Evolutionary conservation across 2,329 filamentous ascomycete species (phyloP).

Genomic region (Pseudonectria buxi): DNA sequence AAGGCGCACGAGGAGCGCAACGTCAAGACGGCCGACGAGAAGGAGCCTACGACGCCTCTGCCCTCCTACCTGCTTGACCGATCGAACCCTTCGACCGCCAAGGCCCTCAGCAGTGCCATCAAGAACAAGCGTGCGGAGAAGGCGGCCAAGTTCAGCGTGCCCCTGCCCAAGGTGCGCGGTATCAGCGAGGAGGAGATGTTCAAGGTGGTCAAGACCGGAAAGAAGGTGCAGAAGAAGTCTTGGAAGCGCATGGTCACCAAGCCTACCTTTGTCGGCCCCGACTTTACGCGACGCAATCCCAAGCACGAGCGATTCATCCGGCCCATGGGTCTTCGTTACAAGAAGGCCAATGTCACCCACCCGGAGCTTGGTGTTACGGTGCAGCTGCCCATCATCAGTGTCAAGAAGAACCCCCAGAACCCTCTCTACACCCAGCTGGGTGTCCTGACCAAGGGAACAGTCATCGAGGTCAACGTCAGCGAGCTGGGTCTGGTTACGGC

Average conservation of each 20-base stretch:
- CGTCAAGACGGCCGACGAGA: slow-evolving; percentile 77
- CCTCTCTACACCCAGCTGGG: slow-evolving; percentile 89
- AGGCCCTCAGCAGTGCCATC: slow-evolving; percentile 76
- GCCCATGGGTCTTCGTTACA: slow-evolving; percentile 44
- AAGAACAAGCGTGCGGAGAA: slow-evolving; percentile 95
- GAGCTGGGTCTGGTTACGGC: slow-evolving; percentile 89
- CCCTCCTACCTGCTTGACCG: slow-evolving; percentile 93
- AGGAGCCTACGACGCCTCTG: slow-evolving; percentile 74
- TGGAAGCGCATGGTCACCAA: slow-evolving; percentile 65
- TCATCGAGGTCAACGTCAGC: slow-evolving; percentile 84
- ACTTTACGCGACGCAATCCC: slow-evolving; percentile 83
- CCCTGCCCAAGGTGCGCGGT: slow-evolving; percentile 83
- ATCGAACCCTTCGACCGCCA: slow-evolving; percentile 48
- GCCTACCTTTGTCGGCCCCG: slow-evolving; percentile 70
- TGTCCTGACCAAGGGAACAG: slow-evolving; percentile 74
- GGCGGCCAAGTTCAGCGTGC: slow-evolving; percentile 87
- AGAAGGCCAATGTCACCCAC: slow-evolving; percentile 54
- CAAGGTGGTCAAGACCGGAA: slow-evolving; percentile 90
- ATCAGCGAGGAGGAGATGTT: slow-evolving; percentile 98
- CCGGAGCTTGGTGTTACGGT: slow-evolving; percentile 81
- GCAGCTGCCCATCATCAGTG: slow-evolving; percentile 69
- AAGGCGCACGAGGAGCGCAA: slow-evolving; percentile 93
- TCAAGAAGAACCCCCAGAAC: slow-evolving; percentile 68
- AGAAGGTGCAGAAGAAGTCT: slow-evolving; percentile 83
- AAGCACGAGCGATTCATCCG: slow-evolving; percentile 59